Base-by-base conservation (phyloP, 2,329 filamentous ascomycete species). In the Pseudogymnoascus sp. region DNA sequence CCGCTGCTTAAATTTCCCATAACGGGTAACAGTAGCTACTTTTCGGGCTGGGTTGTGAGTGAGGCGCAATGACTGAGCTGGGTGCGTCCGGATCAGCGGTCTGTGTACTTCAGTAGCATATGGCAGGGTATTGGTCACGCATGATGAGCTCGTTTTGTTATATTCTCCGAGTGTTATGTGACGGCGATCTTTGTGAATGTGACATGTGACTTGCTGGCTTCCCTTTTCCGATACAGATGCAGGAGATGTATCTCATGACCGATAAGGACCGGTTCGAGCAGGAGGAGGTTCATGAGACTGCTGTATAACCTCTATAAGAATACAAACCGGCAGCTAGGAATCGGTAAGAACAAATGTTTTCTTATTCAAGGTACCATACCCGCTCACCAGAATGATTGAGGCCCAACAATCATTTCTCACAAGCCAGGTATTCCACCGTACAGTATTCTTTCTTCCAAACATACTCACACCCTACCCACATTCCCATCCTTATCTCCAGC, bases 1-100 rank as follows among this genome's bases (percentile, higher is more conserved):
- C 83, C 70, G 80, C 83, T 75, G 82, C 66, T 66, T 65, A 41
- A 60, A 36, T 36, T 36, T 36, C 11, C 14, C 33, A 12, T 28
- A 28, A 28, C 6, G 25, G 25, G 25, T 5, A 28, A 5, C 6
- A 11, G 58, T 36, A 36, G 33, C 14, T 23, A 45, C 41, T 25
- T 36, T 42, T 36, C 36, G 33, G 60, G 35, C 36, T 55, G 39
- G 60, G 58, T 39, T 52, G 39, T 30, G 60, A 19, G 36, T 30
- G 33, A 39, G 58, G 58, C 58, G 58, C 58, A 38, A 60, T 60
- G 38, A 41, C 58, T 59, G 35, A 25, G 36, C 38, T 49, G 60
- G 35, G 60, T 52, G 30, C 33, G 30, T 62, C 60, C 42, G 33
- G 19, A 60, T 60, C 38, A n/a, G 12, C 11, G 66, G 64, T 65